These are phyloP conservation scores for Gynandropsis gynandra DNA, from an alignment of 345 rosid genomes.

Conservation along the genomic window DNA sequence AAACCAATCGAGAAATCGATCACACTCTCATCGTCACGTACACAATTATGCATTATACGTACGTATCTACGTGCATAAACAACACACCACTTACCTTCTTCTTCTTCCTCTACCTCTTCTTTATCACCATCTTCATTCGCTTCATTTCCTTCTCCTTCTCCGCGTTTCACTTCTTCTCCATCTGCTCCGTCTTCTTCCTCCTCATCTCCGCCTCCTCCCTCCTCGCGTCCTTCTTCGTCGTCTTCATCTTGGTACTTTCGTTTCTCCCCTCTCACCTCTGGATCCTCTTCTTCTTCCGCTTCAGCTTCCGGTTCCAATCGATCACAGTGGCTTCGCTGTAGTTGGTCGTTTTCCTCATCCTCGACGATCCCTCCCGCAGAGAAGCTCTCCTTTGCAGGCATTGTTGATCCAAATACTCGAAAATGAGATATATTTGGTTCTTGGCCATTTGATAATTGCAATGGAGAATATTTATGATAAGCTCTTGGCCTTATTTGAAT, in stretches of 20 bases:
- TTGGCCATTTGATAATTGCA: no score
- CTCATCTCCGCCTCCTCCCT: slow-evolving; percentile 22
- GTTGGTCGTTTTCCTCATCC: slow-evolving; percentile 29
- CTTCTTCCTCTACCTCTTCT: slow-evolving; percentile 21
- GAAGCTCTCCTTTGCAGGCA: slow-evolving; percentile 63
- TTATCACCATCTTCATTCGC: slow-evolving; percentile 11
- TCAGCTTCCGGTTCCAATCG: slow-evolving; percentile 16
- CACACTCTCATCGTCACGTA: slow-evolving; percentile 22
- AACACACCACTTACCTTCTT: slow-evolving; percentile 24
- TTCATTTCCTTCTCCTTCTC: not conserved
- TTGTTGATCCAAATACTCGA: no score
- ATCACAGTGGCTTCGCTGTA: slow-evolving; percentile 15
- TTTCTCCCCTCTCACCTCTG: not conserved
- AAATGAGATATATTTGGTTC: no score
- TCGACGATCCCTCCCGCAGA: slow-evolving; percentile 39
- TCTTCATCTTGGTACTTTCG: slow-evolving; percentile 4
- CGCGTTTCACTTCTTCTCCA: slow-evolving; percentile 5
- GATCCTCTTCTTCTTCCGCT: slow-evolving; percentile 22
- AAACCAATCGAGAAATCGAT: slow-evolving; percentile 13
- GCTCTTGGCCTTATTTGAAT: no score
- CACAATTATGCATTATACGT: slow-evolving; percentile 4
- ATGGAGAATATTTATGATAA: no score
- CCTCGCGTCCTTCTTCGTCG: slow-evolving; percentile 21
- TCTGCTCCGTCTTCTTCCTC: slow-evolving; percentile 26
- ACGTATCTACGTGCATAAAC: slow-evolving; percentile 15